Percentiles rank a stretch among this genome's conserved stretches.
phyloP scores from a whole-genome alignment of 345 rosid species.

The Citrus unshiu region DNA sequence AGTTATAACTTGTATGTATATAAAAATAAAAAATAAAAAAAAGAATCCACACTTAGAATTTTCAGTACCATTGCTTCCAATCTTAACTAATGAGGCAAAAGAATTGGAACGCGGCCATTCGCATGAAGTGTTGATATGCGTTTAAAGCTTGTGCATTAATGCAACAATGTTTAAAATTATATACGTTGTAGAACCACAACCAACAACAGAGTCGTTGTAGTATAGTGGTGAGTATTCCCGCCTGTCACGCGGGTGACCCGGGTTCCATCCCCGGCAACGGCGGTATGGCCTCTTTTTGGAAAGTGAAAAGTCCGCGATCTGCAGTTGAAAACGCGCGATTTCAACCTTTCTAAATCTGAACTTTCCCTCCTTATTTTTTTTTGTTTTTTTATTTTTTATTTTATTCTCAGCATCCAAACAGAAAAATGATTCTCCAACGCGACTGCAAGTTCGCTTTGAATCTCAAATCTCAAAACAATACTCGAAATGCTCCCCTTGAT shows the following conservation, averaged over 20 bases:
- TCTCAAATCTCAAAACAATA: not conserved
- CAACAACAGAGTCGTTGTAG: conserved; percentile 42
- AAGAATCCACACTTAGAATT: not conserved
- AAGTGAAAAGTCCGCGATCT: not conserved
- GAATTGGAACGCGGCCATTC: no score
- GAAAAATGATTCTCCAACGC: not conserved
- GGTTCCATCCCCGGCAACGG: conserved; percentile 79
- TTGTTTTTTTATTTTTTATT: not conserved
- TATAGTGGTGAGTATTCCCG: conserved; percentile 63
- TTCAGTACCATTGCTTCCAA: not conserved
- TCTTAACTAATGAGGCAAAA: not conserved
- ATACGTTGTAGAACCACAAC: no score
- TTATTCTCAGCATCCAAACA: not conserved
- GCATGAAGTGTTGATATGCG: no score
- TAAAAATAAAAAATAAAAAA: no score
- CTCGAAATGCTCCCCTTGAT: not conserved
- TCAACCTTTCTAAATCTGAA: not conserved
- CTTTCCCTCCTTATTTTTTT: not conserved
- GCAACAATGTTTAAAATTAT: fast-evolving
- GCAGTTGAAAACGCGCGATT: not conserved
- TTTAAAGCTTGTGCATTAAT: no score
- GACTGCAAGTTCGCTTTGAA: not conserved
- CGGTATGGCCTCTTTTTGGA: not conserved
- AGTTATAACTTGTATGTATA: not conserved
- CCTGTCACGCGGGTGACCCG: conserved; percentile 75